Conservation (phyloP, 2,329 filamentous ascomycete genomes). For the Metarhizium rileyi region DNA sequence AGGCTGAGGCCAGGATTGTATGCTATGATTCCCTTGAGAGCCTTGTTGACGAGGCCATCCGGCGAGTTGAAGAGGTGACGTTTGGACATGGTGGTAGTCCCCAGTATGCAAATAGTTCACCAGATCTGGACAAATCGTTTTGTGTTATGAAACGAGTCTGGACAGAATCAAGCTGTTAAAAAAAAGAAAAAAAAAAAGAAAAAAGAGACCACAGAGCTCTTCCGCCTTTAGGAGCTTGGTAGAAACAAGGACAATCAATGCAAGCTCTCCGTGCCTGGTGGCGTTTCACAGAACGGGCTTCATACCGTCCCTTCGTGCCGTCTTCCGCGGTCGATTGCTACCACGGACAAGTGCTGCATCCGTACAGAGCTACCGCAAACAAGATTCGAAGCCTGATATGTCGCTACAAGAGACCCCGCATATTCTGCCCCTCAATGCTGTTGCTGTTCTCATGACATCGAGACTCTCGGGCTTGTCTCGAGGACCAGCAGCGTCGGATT, state of each 20-base stretch:
- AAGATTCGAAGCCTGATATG: not conserved
- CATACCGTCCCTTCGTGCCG: not conserved
- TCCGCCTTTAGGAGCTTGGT: not conserved
- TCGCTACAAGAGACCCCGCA: conserved; percentile 1
- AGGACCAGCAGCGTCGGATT: conserved; percentile 8
- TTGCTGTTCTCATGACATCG: conserved; percentile 3
- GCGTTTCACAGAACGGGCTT: not conserved
- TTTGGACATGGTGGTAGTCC: conserved; percentile 34
- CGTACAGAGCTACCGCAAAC: conserved; percentile 1
- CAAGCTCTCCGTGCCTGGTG: not conserved
- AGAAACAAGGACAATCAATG: not conserved
- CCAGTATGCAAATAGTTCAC: not conserved
- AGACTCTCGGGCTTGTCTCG: not conserved
- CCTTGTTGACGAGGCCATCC: conserved; percentile 44
- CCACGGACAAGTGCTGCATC: not conserved
- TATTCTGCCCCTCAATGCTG: not conserved
- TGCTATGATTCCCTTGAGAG: conserved; percentile 39
- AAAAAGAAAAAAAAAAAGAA: too few species aligned
- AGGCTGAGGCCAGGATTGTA: conserved; percentile 42
- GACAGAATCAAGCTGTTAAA: conserved; percentile 3
- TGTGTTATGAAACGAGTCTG: not conserved
- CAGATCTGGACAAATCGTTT: not conserved
- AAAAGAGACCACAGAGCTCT: not conserved
- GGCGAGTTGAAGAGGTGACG: conserved; percentile 42
- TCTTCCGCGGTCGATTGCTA: not conserved